Base-by-base conservation (phyloP, 1,284 basidiomycete genomes). In the Gomphus bonarii region DNA sequence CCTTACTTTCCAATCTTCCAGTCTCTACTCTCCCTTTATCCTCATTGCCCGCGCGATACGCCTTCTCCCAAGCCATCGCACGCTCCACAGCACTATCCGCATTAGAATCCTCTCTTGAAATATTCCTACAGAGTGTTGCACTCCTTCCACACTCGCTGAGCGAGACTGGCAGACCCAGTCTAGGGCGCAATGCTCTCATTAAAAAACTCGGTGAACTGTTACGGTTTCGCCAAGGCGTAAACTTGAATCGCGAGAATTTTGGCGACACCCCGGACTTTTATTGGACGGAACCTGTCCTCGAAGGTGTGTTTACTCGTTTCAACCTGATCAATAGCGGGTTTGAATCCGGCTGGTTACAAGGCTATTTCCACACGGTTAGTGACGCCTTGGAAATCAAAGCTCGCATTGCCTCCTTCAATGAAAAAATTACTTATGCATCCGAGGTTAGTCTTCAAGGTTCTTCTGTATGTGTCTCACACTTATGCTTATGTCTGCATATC, bases 391-490 rank as follows among this genome's bases (percentile, higher is more conserved):
- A 95, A 66, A 84, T 95, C 61, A 85, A 82, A 65, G 74, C 81
- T 38, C 79, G 92, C 30, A 90, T 89, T 3, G 78, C 81, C 36
- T 81, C 85, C 0, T 80, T 95, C 56, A 95, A 95, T 67, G 88
- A 91, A 65, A 95, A 95, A 67, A 92, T 95, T 59, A 93, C 91
- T 12, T 95, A 95, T 69, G 91, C 92, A 8, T 86, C 88, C 12
- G 92, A 95, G 73, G 84, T 85, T 33, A 68, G 76, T 60, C 42
- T 44, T 56, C 1, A 84, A 85, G 31, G 68, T 76, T 60, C 35
- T 44, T 56, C 1, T 51, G 58, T 28, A 56, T 61, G 50, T 46
- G 48, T 43, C 18, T 43, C 59, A 58, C 58, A 55, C 56, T 61
- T 36, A 56, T 58, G 43, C 30, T 59, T 50, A 31, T 55, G 25